Base-by-base conservation (phyloP, 208 protist species). In the Wallacemonas sp. region DNA sequence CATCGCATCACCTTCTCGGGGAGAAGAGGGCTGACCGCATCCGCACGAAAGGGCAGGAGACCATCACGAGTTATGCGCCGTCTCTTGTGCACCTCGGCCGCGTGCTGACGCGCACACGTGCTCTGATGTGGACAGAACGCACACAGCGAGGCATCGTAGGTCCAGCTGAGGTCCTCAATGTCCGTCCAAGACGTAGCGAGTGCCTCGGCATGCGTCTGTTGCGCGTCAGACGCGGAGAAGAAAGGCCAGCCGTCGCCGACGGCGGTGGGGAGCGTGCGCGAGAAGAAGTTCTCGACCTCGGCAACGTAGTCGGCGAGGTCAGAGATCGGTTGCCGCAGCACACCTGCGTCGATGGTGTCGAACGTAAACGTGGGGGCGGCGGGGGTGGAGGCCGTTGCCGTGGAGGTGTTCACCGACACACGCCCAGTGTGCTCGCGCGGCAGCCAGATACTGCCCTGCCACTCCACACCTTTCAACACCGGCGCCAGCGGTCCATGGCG, bases 401-500 rank as follows among this genome's bases (percentile, higher is more conserved):
- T 14, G 36, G 0, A 16, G 36, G 36, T 41, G 36, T 14, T 41
- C 10, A 41, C 36, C 10, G 49, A 57, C 0, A n/a, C 52, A 8
- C 52, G 52, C 5, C 20, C 52, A 25, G 26, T 3, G 31, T 59
- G 52, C 3, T 41, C 4, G 4, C 11, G 52, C 4, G 52, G 52
- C 12, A 59, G 32, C 52, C 52, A 59, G 28, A 59, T 59, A n/a
- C 52, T 59, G 31, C 52, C 52, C 28, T 59, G 52, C 52, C 52
- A 59, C 18, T 42, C 52, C 3, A 59, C 52, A 59, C 39, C 52
- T n/a, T 41, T 33, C 26, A 59, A n/a, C 3, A 59, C 29, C 10
- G 32, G 16, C 10, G 12, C 18, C 12, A 59, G 14, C 4, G 52
- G 52, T 12, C 52, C 52, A 2, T 12, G 18, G 4, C 8, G 16